A percentile compares a stretch with the other conserved stretches of the same genome.
These are phyloP conservation scores for Nakaseomyces sp. DNA, from an alignment of 1,139 yeast species.

Conservation along the genomic window DNA sequence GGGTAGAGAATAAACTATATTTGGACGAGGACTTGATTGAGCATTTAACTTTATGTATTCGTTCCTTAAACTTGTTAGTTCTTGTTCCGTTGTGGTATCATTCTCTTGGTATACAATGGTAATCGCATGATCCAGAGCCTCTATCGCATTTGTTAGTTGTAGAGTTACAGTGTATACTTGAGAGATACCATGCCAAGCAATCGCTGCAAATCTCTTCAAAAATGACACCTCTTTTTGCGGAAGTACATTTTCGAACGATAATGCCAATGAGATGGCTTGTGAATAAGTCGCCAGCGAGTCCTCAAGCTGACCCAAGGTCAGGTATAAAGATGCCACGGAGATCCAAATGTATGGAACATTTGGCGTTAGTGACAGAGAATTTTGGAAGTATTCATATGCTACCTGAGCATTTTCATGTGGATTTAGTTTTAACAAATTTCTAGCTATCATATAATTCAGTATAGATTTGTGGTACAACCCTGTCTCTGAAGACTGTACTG, in stretches of 20 bases:
- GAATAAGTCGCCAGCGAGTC: slow-evolving; percentile 63
- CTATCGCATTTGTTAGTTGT: slow-evolving; percentile 18
- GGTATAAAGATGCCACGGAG: slow-evolving; percentile 53
- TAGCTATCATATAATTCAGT: slow-evolving; percentile 18
- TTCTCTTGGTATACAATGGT: slow-evolving; percentile 3
- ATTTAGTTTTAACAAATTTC: slow-evolving; percentile 17
- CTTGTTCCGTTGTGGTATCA: slow-evolving; percentile 4
- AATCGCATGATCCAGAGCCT: slow-evolving; percentile 18
- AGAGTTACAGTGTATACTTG: slow-evolving; percentile 21
- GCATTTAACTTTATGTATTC: slow-evolving; percentile 1
- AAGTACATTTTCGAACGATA: slow-evolving; percentile 9
- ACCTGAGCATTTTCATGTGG: slow-evolving; percentile 11
- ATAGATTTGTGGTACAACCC: slow-evolving; percentile 9
- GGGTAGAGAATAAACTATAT: slow-evolving; percentile 3
- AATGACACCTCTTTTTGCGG: slow-evolving; percentile 1
- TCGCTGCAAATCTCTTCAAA: slow-evolving; percentile 11
- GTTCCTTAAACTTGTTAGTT: slow-evolving; percentile 5
- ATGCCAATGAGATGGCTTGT: slow-evolving; percentile 37
- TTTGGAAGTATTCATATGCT: slow-evolving; percentile 46
- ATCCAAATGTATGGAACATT: slow-evolving; percentile 55
- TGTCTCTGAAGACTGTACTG: background rate
- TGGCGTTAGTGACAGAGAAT: slow-evolving; percentile 48
- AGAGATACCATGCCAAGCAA: slow-evolving; percentile 27
- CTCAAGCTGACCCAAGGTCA: slow-evolving; percentile 50
- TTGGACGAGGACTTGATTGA: slow-evolving; percentile 4